Conservation (phyloP, 352 stramenopile species). For the Aphanomyces euteiches region DNA sequence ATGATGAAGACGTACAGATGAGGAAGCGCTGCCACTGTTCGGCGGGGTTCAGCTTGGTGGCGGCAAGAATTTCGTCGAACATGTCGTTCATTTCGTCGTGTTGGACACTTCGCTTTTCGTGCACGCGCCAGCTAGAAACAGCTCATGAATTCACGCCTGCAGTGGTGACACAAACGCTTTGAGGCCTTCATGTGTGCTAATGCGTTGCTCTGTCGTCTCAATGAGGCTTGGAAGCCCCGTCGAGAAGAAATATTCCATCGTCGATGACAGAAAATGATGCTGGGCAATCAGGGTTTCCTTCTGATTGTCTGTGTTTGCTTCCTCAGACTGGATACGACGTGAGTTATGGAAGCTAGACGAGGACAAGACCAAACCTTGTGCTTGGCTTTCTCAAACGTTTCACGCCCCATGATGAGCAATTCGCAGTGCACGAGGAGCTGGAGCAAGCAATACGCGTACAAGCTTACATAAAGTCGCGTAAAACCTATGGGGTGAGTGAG, state of each 20-base stretch:
- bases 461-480: slow-evolving; percentile 8
- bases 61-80: slow-evolving; percentile 7
- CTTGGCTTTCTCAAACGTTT: slow-evolving; percentile 24
- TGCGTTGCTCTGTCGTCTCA: background rate
- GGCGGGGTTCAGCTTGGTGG: background rate
- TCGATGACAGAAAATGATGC: slow-evolving; percentile 29
- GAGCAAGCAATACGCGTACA: slow-evolving; percentile 27
- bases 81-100: background rate
- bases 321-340: background rate
- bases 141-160: background rate
- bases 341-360: background rate
- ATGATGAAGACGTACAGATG: slow-evolving; percentile 16
- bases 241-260: slow-evolving; percentile 28
- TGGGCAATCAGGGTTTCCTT: slow-evolving; percentile 13
- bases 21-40: slow-evolving; percentile 23
- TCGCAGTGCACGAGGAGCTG: slow-evolving; percentile 27
- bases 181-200: background rate
- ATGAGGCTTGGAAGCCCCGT: slow-evolving; percentile 26
- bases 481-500: slow-evolving; percentile 9
- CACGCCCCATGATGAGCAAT: slow-evolving; percentile 25
- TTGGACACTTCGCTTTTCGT: slow-evolving; percentile 11
- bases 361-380: background rate
- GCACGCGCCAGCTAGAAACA: slow-evolving; percentile 19
- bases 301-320: background rate
- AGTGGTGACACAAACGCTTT: slow-evolving; percentile 9